Evolutionary conservation across 257 asterid species (phyloP), one percentile per base, ranked within the genome.

Genomic region (Penstemon davidsonii): DNA sequence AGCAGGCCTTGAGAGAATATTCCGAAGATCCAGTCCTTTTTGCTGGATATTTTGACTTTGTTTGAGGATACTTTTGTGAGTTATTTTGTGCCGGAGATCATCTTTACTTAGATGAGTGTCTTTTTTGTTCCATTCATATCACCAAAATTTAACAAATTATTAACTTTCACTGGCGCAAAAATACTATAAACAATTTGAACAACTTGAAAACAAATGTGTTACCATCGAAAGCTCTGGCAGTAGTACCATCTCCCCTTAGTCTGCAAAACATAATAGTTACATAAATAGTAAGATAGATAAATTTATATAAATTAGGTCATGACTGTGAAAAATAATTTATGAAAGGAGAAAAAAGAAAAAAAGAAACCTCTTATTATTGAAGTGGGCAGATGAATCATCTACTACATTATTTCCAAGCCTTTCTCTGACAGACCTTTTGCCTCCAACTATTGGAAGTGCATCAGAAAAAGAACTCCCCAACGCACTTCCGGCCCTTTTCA

Each of bases 31-130:
- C 69, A 72, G 55, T 13, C 79, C 85, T 75, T 71, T 78, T 78
- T 73, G 86, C 25, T 76, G 82, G 78, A 75, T 77, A 58, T 54
- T 86, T 75, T 81, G 85, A 67, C 82, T 67, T 68, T 70, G 82
- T 76, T 86, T 82, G 12, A 56, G 77, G 12, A 39, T 68, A 52
- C 47, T 73, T 68, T 88, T 93, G 66, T 79, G 82, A 84, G 78
- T 75, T 70, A 93, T 83, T 75, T 93, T 93, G 83, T 84, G 80
- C 46, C 97, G 92, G 39, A 93, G 87, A 78, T 93, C 99, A 82
- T 77, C 83, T 81, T 78, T 80, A 51, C 81, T 69, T n/a, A 91
- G 95, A 68, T 60, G 77, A 12, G 57, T 73, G 71, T 83, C 95
- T 90, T 75, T 73, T 64, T 55, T 25, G 33, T 65, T 60, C 70